These are phyloP conservation scores for Medicago arabica DNA, from an alignment of 306 rosid genomes.

Conservation along the genomic window DNA sequence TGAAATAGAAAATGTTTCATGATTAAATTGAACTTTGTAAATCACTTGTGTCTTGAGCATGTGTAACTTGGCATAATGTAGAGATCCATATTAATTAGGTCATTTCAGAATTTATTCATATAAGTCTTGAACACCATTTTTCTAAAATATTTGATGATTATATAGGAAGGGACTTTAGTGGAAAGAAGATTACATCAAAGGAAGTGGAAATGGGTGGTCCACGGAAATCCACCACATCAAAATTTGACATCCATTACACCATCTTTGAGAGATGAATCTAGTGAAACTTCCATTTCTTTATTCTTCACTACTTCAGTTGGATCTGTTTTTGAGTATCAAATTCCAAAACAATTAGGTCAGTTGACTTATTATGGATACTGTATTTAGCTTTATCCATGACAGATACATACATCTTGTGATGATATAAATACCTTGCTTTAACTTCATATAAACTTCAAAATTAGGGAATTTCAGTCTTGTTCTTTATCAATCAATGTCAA, in stretches of 20 bases:
- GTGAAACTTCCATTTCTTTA: conserved; percentile 62
- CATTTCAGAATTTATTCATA: conserved; percentile 1
- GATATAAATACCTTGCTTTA: neutral
- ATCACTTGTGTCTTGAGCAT: neutral
- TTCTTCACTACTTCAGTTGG: conserved; percentile 78
- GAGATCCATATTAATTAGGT: conserved; percentile 11
- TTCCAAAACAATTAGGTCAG: conserved; percentile 66
- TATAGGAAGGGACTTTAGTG: conserved; percentile 79
- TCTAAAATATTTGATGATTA: conserved; percentile 19
- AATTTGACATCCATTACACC: conserved; percentile 72
- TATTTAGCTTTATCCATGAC: conserved; percentile 22
- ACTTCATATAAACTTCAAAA: no score
- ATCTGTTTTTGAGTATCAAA: conserved; percentile 71
- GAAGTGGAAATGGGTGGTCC: conserved; percentile 93
- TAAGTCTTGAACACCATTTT: conserved; percentile 2
- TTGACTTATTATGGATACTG: conserved; percentile 30
- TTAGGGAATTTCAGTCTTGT: neutral
- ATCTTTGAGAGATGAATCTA: conserved; percentile 58
- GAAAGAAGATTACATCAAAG: conserved; percentile 86
- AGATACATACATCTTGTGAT: conserved; percentile 6
- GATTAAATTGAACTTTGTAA: neutral
- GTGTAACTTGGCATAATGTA: neutral
- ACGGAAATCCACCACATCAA: conserved; percentile 80
- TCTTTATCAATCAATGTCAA: neutral
- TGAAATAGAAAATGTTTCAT: neutral